Conservation (phyloP, 768 basidiomycete genomes). For the Lactarius psammicola region DNA sequence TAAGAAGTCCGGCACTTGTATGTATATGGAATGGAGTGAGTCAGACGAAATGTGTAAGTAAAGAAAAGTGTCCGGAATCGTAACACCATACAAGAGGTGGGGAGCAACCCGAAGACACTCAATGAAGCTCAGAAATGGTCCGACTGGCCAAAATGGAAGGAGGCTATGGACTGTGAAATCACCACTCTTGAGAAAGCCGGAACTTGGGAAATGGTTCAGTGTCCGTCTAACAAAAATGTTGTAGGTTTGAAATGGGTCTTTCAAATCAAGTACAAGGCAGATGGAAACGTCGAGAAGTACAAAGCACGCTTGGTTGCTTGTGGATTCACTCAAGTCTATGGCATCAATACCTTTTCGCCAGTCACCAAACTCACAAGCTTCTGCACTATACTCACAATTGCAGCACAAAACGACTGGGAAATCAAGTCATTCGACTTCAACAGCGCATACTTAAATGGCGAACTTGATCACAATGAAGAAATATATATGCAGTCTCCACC, state of each 20-base stretch:
- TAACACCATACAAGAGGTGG: not conserved
- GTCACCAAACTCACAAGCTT: slow-evolving; percentile 31
- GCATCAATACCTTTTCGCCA: slow-evolving; percentile 40
- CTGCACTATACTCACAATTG: slow-evolving; percentile 34
- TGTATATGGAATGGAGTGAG: no score
- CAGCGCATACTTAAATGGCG: slow-evolving; percentile 33
- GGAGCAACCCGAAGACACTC: not conserved
- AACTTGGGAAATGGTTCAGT: slow-evolving; percentile 35
- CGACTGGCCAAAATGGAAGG: slow-evolving; percentile 33
- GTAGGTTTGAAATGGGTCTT: no score
- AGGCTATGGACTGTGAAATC: slow-evolving; percentile 31
- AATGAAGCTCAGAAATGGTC: slow-evolving; percentile 31
- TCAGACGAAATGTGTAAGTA: no score
- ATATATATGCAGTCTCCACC: no score
- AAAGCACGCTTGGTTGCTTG: no score
- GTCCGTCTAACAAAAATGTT: no score
- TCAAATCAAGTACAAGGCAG: no score
- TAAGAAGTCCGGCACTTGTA: no score
- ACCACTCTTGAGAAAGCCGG: slow-evolving; percentile 27
- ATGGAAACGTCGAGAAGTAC: no score
- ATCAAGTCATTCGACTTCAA: slow-evolving; percentile 28
- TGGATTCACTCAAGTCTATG: no score
- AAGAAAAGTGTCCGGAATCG: no score
- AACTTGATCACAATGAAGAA: not conserved
- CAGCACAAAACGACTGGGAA: not conserved